Evolutionary conservation across 345 rosid genomes (phyloP).

Genomic region (Citrus trifoliata): DNA sequence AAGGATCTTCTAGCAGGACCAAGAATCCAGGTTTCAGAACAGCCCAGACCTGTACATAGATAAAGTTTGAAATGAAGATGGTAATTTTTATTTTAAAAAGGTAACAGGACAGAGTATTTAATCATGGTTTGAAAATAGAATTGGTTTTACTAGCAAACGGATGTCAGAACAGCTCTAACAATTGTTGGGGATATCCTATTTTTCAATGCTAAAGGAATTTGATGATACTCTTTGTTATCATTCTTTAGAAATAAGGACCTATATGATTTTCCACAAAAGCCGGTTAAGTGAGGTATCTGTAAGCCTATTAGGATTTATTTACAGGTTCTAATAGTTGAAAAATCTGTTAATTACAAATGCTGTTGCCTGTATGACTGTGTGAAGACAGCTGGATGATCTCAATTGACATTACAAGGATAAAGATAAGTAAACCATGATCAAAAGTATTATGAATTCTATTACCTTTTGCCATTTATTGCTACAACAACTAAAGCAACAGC

Average conservation of each 20-base stretch:
- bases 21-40: conserved; percentile 92
- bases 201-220: neutral
- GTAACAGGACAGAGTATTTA: neutral
- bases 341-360: neutral
- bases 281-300: neutral
- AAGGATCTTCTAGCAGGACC: conserved; percentile 83
- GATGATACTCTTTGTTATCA: neutral
- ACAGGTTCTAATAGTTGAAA: neutral
- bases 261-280: neutral
- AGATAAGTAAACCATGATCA: neutral
- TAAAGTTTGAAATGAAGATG: neutral
- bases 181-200: neutral
- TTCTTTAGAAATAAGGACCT: neutral
- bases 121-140: neutral
- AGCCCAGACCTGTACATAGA: conserved; percentile 75
- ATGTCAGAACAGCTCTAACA: neutral
- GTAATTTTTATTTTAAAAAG: neutral
- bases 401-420: neutral
- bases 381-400: neutral
- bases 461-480: conserved; percentile 74
- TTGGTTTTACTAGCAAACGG: neutral
- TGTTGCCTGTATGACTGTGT: neutral
- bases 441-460: neutral
- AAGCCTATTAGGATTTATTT: neutral
- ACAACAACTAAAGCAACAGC: conserved; percentile 52